Base-by-base conservation (phyloP, 345 rosid genomes). In the Diplotaxis tenuifolia region DNA sequence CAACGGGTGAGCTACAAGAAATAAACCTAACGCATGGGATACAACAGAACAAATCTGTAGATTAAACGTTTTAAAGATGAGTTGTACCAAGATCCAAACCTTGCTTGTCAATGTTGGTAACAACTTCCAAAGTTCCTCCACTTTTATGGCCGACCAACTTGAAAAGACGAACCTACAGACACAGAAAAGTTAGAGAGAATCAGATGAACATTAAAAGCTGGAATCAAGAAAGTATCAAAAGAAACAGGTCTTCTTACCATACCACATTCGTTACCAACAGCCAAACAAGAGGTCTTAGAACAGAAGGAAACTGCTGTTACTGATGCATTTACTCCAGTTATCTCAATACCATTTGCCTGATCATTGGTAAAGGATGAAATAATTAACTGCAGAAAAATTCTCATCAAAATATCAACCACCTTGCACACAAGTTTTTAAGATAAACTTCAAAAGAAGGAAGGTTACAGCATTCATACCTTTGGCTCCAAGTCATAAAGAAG, bases 211-310 rank as follows among this genome's bases (percentile, higher is more conserved):
- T 7, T 20, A 14, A 58, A 69, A 40, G 34, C 38, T 42, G 73
- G 28, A 42, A 54, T 53, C 10, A 19, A 74, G 62, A 73, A 77
- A 40, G 62, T 45, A 70, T 25, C 52, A 52, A 65, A 21, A 47
- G 61, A 71, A 79, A 76, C 62, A 68, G 18, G 72, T 65, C 52
- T 50, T 83, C 89, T 87, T 74, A 92, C 98, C 89, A 81, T 78
- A 57, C 96, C 98, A 82, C 81, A 19, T 75, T 79, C 82, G 68
- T 83, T 79, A 66, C 95, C 98, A 65, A 86, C 78, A 53, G 95
- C 96, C 82, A 92, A 82, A 74, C 28, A 76, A 64, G 81, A 83
- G 31, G 90, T 78, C 72, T 57, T 31, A 60, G 84, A 82, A 83
- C 93, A 90, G 58, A 90, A 76, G 45, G 83, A 90, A 70, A 92